Evolutionary conservation across 352 stramenopile species (phyloP).

Genomic region (Phytophthora sp.): DNA sequence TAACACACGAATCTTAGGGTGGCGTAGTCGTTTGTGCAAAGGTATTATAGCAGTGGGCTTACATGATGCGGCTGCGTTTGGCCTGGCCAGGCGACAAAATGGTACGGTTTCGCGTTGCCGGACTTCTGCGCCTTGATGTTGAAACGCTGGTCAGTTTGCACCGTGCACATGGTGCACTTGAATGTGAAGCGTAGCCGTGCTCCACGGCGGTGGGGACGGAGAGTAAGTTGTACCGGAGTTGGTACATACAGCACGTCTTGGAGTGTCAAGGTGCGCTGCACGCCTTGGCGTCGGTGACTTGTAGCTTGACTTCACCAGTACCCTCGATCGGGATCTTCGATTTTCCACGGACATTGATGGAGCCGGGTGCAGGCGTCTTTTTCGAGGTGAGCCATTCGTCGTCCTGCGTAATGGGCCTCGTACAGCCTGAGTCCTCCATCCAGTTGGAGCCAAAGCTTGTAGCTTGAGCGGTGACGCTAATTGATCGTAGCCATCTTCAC

Average conservation of each 20-base stretch:
- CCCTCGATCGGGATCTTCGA: no score
- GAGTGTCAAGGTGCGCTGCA: no score
- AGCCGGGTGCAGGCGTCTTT: no score
- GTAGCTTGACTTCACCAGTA: no score
- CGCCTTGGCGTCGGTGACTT: no score
- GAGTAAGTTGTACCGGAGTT: background rate
- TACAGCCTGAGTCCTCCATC: no score
- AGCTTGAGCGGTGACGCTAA: no score
- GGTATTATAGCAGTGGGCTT: background rate
- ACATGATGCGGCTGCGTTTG: background rate
- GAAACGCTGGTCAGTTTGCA: background rate
- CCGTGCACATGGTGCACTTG: background rate
- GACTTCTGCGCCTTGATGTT: background rate
- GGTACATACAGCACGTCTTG: background rate
- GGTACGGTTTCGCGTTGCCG: background rate
- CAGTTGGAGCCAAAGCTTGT: no score
- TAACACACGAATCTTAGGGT: slow-evolving; percentile 12
- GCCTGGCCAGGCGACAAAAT: background rate
- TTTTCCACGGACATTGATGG: no score
- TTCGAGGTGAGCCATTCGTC: no score
- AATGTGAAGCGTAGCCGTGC: background rate
- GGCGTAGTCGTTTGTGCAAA: slow-evolving; percentile 10
- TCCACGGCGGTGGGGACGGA: background rate
- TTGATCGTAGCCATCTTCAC: no score
- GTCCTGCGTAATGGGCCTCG: no score